These are phyloP conservation scores for Macrophomina pseudophaseolina DNA, from an alignment of 2,329 filamentous ascomycete genomes.

Conservation along the genomic window DNA sequence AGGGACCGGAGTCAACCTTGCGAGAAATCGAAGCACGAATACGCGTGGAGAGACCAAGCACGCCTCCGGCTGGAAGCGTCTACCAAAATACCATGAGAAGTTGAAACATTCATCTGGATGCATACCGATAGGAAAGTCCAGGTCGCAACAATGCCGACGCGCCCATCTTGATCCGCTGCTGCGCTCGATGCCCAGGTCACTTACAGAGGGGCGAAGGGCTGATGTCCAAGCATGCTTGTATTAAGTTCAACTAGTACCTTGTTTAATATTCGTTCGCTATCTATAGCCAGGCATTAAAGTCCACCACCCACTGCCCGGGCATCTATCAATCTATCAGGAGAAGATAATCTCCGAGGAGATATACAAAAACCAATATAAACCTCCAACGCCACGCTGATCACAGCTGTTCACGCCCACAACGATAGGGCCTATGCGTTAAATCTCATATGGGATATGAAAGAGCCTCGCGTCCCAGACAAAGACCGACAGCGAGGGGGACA, in stretches of 20 bases:
- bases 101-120: no score
- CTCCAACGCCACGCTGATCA: conserved; percentile 11
- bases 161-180: no score
- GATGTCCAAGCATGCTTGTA: not conserved
- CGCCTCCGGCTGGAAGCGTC: no score
- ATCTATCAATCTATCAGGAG: conserved; percentile 14
- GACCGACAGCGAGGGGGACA: not conserved
- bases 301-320: not conserved
- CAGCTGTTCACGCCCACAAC: not conserved
- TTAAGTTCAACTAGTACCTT: not conserved
- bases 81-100: no score
- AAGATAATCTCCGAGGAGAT: not conserved
- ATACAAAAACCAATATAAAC: not conserved
- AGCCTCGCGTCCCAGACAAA: conserved; percentile 2
- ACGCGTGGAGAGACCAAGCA: no score
- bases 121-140: no score
- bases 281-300: not conserved
- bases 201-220: not conserved
- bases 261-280: not conserved
- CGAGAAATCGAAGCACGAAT: no score
- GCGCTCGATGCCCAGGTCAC: no score
- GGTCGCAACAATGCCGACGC: no score
- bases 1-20: no score
- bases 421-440: conserved; percentile 7
- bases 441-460: not conserved